Evolutionary conservation across 106 monocot species (phyloP).

Genomic region (Acanthochlamys bracteata): DNA sequence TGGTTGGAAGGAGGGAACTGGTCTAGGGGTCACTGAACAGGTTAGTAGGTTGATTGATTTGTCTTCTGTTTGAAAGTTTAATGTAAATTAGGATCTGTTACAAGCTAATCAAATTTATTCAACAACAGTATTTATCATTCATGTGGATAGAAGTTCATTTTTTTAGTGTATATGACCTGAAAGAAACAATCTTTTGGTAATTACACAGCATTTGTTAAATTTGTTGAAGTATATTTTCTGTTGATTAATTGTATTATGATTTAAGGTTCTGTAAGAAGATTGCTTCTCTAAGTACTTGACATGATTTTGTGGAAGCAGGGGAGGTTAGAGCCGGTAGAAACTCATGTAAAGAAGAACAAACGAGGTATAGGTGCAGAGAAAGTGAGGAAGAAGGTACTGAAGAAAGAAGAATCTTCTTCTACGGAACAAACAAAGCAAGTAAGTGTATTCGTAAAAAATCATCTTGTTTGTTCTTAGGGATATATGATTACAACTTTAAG

Average conservation of each 20-base stretch:
- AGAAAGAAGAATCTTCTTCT: slow-evolving; percentile 14
- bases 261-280: background rate
- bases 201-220: no score
- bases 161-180: no score
- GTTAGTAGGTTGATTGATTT: slow-evolving; percentile 18
- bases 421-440: slow-evolving; percentile 22
- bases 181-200: no score
- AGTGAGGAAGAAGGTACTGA: slow-evolving; percentile 26
- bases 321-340: slow-evolving; percentile 76
- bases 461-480: background rate
- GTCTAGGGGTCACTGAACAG: slow-evolving; percentile 88
- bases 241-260: background rate
- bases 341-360: slow-evolving; percentile 83
- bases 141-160: no score
- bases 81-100: background rate
- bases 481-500: background rate
- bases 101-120: background rate
- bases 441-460: slow-evolving; percentile 1
- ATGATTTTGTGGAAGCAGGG: slow-evolving; percentile 42
- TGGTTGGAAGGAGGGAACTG: slow-evolving; percentile 93
- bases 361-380: slow-evolving; percentile 75
- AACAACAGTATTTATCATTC: no score
- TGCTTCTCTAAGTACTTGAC: background rate
- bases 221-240: background rate
- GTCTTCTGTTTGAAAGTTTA: background rate